phyloP scores from a whole-genome alignment of 2,329 filamentous ascomycete genomes.

The Trichoderma sp. region DNA sequence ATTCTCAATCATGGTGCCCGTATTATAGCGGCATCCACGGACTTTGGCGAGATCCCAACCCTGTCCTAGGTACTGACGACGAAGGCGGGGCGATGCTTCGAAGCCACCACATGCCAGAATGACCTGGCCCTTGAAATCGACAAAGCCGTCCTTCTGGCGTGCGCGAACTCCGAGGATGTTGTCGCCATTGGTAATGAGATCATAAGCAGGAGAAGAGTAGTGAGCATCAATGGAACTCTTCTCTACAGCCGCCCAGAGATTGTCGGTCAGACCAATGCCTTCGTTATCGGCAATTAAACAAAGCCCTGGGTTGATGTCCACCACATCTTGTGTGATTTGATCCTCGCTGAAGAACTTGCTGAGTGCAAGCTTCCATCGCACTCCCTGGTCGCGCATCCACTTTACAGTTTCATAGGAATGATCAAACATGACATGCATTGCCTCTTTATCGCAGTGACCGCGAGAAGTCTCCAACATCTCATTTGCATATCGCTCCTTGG shows the following conservation, averaged over 20 bases:
- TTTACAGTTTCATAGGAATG: slow-evolving; percentile 53
- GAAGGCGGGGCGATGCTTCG: slow-evolving; percentile 60
- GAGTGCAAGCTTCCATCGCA: slow-evolving; percentile 53
- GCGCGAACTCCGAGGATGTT: too few relatives aligned
- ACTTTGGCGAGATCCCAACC: slow-evolving; percentile 65
- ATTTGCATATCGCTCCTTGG: slow-evolving; percentile 50
- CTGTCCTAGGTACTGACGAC: slow-evolving; percentile 54
- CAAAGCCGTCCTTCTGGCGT: background rate
- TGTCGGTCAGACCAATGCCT: slow-evolving; percentile 49
- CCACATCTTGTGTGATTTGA: too few relatives aligned
- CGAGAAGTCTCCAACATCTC: slow-evolving; percentile 60
- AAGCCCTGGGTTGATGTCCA: slow-evolving; percentile 26
- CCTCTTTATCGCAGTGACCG: slow-evolving; percentile 51
- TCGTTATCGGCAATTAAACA: slow-evolving; percentile 64
- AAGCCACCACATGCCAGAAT: slow-evolving; percentile 64
- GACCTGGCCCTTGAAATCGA: slow-evolving; percentile 52
- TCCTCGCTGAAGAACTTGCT: too few relatives aligned
- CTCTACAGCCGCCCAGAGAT: too few relatives aligned
- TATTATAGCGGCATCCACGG: slow-evolving; percentile 65
- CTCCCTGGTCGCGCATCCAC: slow-evolving; percentile 57
- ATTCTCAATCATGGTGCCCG: slow-evolving; percentile 57
- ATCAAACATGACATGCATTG: slow-evolving; percentile 51
- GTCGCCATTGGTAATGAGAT: too few relatives aligned
- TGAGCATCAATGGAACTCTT: too few relatives aligned
- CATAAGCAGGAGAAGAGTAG: too few relatives aligned